phyloP scores from a whole-genome alignment of 306 rosid genomes.

The Herpetospermum pedunculosum region DNA sequence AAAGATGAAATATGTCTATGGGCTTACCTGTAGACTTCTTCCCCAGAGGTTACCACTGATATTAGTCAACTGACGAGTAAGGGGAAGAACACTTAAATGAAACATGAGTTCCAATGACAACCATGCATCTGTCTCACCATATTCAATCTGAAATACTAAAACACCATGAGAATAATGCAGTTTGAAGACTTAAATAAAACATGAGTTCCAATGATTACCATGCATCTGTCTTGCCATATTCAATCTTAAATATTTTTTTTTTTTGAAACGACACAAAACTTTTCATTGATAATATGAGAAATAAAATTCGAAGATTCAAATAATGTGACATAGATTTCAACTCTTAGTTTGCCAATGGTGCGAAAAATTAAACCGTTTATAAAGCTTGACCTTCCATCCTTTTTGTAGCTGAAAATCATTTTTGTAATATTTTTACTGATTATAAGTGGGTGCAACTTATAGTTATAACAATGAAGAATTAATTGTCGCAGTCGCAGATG shows the following conservation, averaged over 20 bases:
- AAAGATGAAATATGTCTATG: neutral
- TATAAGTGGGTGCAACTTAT: neutral
- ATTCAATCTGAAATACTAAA: conserved; percentile 57
- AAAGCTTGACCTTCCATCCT: neutral
- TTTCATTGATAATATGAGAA: conserved; percentile 3
- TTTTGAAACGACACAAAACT: too few species aligned
- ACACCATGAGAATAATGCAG: conserved; percentile 7
- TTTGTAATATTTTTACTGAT: neutral
- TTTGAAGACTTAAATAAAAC: conserved; percentile 37
- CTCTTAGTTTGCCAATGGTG: neutral
- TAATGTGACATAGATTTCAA: neutral
- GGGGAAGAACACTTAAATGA: conserved; percentile 92
- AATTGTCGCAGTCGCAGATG: neutral
- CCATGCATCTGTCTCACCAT: conserved; percentile 97
- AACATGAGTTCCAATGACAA: conserved; percentile 98
- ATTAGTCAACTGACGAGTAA: conserved; percentile 91
- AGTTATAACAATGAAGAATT: neutral
- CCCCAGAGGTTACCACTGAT: conserved; percentile 97
- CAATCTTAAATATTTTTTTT: conserved; percentile 57
- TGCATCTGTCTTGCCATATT: conserved; percentile 82
- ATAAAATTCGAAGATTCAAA: neutral
- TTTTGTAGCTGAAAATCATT: neutral
- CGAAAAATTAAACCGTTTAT: neutral
- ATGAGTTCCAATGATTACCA: conserved; percentile 90
- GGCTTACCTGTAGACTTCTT: conserved; percentile 81